Evolutionary conservation across 495 filamentous ascomycete species (phyloP).

Genomic region (Hypoxylon trugodes): DNA sequence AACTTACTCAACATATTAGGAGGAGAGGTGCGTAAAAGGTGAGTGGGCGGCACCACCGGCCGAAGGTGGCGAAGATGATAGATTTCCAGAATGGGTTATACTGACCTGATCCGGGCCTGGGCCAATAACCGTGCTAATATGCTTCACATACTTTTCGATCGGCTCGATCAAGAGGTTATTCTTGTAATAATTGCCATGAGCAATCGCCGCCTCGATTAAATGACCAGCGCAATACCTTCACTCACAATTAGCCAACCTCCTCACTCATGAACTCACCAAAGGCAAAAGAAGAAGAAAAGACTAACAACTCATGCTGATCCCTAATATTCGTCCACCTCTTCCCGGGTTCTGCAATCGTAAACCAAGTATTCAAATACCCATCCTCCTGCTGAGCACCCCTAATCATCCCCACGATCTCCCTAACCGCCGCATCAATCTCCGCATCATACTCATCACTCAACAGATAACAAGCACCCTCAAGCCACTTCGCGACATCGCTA

Average conservation of each 20-base stretch:
- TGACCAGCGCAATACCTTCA: constrained; percentile 66
- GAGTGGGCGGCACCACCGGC: too few relatives aligned
- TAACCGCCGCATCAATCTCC: constrained; percentile 60
- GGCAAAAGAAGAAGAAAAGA: constrained; percentile 17
- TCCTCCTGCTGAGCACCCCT: constrained; percentile 61
- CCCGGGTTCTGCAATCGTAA: constrained; percentile 60
- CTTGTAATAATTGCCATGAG: constrained; percentile 59
- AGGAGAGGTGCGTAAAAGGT: too few relatives aligned
- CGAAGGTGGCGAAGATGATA: background rate
- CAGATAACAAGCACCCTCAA: constrained; percentile 68
- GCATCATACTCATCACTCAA: constrained; percentile 50
- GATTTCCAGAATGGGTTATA: background rate
- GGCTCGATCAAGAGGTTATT: constrained; percentile 61
- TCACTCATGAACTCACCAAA: background rate
- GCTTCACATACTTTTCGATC: constrained; percentile 62
- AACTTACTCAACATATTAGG: too few relatives aligned
- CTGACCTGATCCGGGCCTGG: constrained; percentile 52
- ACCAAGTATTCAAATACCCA: constrained; percentile 69
- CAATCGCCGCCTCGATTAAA: constrained; percentile 66
- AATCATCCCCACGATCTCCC: constrained; percentile 65
- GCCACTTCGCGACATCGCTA: constrained; percentile 68
- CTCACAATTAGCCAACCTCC: constrained; percentile 5
- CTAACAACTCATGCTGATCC: constrained; percentile 69
- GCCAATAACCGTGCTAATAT: constrained; percentile 61
- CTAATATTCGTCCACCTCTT: constrained; percentile 65